Evolutionary conservation across 2,329 filamentous ascomycete species (phyloP).

Genomic region (Exophiala calicioides): DNA sequence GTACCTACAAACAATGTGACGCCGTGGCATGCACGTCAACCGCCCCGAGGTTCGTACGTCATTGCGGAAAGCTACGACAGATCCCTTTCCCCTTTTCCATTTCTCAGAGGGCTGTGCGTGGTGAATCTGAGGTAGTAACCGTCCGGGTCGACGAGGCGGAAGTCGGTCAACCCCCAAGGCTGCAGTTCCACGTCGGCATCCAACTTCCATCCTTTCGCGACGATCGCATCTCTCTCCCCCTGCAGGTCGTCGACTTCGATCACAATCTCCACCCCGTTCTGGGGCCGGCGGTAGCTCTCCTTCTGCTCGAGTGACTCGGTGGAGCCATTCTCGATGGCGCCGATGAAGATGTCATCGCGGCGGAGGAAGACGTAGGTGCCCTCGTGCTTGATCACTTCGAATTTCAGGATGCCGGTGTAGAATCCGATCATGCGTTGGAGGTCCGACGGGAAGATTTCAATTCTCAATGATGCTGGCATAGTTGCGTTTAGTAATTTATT

Average conservation of each 20-base stretch:
- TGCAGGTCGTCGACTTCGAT: slow-evolving; percentile 25
- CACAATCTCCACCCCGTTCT: slow-evolving; percentile 24
- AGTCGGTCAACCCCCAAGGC: slow-evolving; percentile 24
- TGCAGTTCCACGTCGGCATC: slow-evolving; percentile 20
- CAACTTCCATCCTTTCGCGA: slow-evolving; percentile 15
- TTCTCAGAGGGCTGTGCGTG: slow-evolving; percentile 11
- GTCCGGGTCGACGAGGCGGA: slow-evolving; percentile 24
- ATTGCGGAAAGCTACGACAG: too few species aligned
- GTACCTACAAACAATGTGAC: too few species aligned
- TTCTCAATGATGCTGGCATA: slow-evolving; percentile 25
- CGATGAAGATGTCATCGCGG: slow-evolving; percentile 23
- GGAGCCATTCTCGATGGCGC: slow-evolving; percentile 14
- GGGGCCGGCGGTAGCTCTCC: slow-evolving; percentile 13
- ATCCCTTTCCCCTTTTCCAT: slow-evolving; percentile 9
- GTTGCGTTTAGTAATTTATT: not conserved
- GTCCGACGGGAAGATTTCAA: slow-evolving; percentile 24
- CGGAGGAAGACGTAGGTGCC: slow-evolving; percentile 22
- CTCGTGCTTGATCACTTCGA: slow-evolving; percentile 20
- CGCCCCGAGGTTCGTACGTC: not conserved
- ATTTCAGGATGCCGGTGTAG: slow-evolving; percentile 21
- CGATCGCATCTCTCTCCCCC: slow-evolving; percentile 18
- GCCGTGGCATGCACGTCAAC: not conserved
- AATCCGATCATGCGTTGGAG: slow-evolving; percentile 19
- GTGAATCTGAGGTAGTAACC: slow-evolving; percentile 22
- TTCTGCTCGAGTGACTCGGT: slow-evolving; percentile 16